A percentile compares a stretch with the other conserved stretches of the same genome.
phyloP scores from a whole-genome alignment of 176 grass and related monocot species.

The Carex myosuroides region DNA sequence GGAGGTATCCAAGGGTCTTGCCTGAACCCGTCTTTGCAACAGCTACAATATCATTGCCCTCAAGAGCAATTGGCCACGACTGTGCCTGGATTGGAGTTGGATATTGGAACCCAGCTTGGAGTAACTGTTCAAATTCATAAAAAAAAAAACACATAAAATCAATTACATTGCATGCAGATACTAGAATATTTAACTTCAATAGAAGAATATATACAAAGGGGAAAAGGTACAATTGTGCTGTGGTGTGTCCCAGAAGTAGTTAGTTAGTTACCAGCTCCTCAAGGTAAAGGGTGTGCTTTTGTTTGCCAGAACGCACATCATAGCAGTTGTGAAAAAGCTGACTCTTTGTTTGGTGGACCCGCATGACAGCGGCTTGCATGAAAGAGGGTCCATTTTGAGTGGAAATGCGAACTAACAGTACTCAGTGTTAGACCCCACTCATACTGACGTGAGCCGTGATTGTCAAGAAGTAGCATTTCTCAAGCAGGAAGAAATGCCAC shows the following conservation, averaged over 20 bases:
- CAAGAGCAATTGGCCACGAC: slow-evolving; percentile 92
- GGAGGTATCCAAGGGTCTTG: slow-evolving; percentile 91
- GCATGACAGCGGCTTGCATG: not conserved
- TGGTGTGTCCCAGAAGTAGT: not conserved
- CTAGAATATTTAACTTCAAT: not conserved
- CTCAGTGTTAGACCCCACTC: not conserved
- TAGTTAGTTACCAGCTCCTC: slow-evolving; percentile 13
- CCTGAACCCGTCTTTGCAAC: slow-evolving; percentile 98
- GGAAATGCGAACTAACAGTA: not conserved
- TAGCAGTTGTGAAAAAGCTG: not conserved
- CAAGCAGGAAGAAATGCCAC: not conserved
- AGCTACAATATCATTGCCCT: slow-evolving; percentile 87
- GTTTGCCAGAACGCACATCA: slow-evolving; percentile 4
- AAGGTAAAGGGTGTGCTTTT: not conserved
- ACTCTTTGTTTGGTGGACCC: not conserved
- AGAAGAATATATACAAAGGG: not conserved
- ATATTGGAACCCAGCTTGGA: slow-evolving; percentile 65
- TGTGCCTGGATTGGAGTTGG: slow-evolving; percentile 98
- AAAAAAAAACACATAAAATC: not conserved
- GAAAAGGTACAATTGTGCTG: not conserved
- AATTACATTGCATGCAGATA: not conserved
- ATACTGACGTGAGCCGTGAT: not conserved
- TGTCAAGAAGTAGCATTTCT: slow-evolving; percentile 2
- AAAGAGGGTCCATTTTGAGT: not conserved
- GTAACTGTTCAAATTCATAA: slow-evolving; percentile 49